Base-by-base conservation (phyloP, 148 eudicot genomes). In the Chenopodium formosanum region DNA sequence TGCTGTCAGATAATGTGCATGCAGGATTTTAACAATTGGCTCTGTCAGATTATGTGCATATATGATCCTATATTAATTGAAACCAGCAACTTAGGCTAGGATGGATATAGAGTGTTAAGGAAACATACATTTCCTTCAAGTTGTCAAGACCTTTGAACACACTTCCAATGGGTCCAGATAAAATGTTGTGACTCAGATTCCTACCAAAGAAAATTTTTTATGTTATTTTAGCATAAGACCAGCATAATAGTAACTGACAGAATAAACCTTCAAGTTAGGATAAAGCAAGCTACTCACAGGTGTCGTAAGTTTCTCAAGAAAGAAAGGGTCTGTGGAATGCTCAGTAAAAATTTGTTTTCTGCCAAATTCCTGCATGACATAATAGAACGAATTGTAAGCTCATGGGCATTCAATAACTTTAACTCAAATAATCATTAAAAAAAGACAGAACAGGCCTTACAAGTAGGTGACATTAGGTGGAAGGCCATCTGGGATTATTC, bases 171-270 rank as follows among this genome's bases (percentile, higher is more conserved):
- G 94, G 88, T 81, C 97, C 94, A 85, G 90, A 88, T 82, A 95
- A 71, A 53, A 79, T 66, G 83, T 95, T 95, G 85, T 88, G 94
- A 87, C 98, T 93, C 86, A 95, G 83, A 72, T 95, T 95, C 92
- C 98, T 93, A 86, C 84, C 86, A 77, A 9, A 37, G 69, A 77
- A 77, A 79, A 73, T 25, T 25, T 25, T 25, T 25, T 78, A 47
- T 67, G 73, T 69, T 78, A 79, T 63, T 58, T 27, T 11, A n/a
- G 60, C 3, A 14, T 56, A 32, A 50, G 1, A 27, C 20, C 60
- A 71, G 50, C 25, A 22, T 20, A 22, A 11, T 71, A 71, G 13
- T 19, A 22, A 67, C 63, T 66, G 32, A 46, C 4, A 78, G 44
- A 40, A 40, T 40, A 40, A 7, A 40, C 44, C 44, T 40, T 40